Percentiles rank a stretch among this genome's conserved stretches.
These are phyloP conservation scores for Pyrus hybrid DNA, from an alignment of 331 rosid genomes.

Conservation along the genomic window DNA sequence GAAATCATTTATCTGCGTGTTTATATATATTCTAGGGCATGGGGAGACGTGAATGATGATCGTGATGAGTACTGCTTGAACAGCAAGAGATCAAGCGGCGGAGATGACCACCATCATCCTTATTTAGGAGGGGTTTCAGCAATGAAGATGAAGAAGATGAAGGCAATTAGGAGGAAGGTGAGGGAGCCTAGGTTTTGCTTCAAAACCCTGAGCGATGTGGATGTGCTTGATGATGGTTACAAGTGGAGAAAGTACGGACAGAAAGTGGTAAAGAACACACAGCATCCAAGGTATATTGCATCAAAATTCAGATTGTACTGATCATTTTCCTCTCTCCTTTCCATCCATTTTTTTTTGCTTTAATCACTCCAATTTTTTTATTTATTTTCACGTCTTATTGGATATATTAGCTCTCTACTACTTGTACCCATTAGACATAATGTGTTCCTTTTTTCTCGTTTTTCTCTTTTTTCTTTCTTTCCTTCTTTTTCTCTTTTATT, in stretches of 20 bases:
- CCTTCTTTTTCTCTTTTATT: constrained; percentile 7
- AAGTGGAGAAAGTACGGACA: constrained; percentile 99
- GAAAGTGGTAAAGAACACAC: constrained; percentile 95
- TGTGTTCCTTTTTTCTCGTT: neutral
- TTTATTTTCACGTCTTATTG: neutral
- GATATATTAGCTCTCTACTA: constrained; percentile 6
- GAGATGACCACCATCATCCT: neutral
- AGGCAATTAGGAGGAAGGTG: constrained; percentile 69
- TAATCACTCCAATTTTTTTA: neutral
- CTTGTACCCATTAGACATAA: constrained; percentile 19
- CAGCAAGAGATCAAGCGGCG: constrained; percentile 29
- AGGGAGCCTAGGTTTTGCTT: constrained; percentile 97
- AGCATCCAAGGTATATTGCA: constrained; percentile 77
- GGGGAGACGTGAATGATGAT: constrained; percentile 45
- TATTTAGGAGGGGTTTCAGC: constrained; percentile 31
- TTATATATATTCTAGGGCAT: constrained; percentile 31
- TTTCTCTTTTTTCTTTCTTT: neutral
- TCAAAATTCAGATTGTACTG: neutral
- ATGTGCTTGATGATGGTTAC: constrained; percentile 94
- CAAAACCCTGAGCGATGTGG: constrained; percentile 92
- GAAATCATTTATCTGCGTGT: no score
- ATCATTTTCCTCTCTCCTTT: no score
- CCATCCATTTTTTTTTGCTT: neutral
- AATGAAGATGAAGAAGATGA: constrained; percentile 83
- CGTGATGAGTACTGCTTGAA: constrained; percentile 10